These are phyloP conservation scores for Carallia brachiata DNA, from an alignment of 345 rosid genomes.

Conservation along the genomic window DNA sequence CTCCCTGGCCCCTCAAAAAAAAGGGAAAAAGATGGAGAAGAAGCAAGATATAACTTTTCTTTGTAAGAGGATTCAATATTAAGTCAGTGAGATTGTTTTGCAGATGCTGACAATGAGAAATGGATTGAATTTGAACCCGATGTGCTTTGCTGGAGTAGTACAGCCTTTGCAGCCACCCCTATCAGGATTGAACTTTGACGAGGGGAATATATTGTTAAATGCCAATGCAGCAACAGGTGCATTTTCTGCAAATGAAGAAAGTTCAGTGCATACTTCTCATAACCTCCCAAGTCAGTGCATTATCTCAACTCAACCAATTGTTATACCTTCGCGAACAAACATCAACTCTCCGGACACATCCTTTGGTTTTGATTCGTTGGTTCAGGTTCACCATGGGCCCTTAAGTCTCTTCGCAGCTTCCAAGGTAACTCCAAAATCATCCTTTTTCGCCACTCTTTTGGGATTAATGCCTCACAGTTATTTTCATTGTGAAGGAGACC, in stretches of 20 bases:
- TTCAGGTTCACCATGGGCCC: slow-evolving; percentile 38
- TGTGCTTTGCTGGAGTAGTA: slow-evolving; percentile 48
- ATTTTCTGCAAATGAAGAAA: slow-evolving; percentile 38
- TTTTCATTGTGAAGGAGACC: slow-evolving; percentile 36
- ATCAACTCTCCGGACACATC: slow-evolving; percentile 27
- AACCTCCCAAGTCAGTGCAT: slow-evolving; percentile 29
- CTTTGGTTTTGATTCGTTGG: slow-evolving; percentile 36
- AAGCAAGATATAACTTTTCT: background rate
- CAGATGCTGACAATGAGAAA: slow-evolving; percentile 68
- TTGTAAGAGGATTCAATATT: background rate
- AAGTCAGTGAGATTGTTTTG: slow-evolving; percentile 14
- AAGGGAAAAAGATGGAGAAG: background rate
- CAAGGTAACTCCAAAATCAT: slow-evolving; percentile 35
- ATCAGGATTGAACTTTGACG: slow-evolving; percentile 39
- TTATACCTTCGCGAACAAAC: slow-evolving; percentile 26
- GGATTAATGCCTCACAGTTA: slow-evolving; percentile 5
- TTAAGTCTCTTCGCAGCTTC: slow-evolving; percentile 34
- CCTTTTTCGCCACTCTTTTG: background rate
- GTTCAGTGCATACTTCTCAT: slow-evolving; percentile 22
- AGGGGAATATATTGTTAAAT: slow-evolving; percentile 34
- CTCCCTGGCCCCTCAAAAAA: too few relatives aligned
- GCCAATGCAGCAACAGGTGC: slow-evolving; percentile 28
- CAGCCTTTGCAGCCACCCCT: slow-evolving; percentile 43
- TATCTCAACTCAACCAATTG: slow-evolving; percentile 31
- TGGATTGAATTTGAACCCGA: slow-evolving; percentile 50